These are phyloP conservation scores for Beta corolliflora DNA, from an alignment of 179 eudicot genomes.

Conservation along the genomic window DNA sequence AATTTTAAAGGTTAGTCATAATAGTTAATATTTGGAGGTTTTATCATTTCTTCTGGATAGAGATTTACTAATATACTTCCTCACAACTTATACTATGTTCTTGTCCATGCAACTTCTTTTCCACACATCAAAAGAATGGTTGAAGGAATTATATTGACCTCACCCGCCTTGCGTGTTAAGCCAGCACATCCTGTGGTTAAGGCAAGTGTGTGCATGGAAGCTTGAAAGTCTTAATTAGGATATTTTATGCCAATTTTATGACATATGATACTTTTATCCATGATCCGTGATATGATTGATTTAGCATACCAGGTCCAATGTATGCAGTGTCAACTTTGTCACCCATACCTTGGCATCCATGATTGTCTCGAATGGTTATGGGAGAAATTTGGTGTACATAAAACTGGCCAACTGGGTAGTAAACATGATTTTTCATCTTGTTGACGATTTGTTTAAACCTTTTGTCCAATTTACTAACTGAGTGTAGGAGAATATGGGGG, in stretches of 20 bases:
- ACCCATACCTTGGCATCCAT: slow-evolving; percentile 1
- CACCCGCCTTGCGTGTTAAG: slow-evolving; percentile 93
- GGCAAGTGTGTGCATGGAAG: slow-evolving; percentile 44
- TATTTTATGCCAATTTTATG: not conserved
- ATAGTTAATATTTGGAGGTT: no score
- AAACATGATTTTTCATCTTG: not conserved
- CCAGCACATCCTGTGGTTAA: slow-evolving; percentile 95
- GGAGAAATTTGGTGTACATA: not conserved
- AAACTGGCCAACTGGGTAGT: not conserved
- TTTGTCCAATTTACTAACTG: not conserved
- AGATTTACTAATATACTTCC: not conserved
- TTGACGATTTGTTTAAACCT: not conserved
- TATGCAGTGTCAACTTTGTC: not conserved
- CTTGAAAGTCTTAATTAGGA: not conserved
- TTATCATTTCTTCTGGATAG: not conserved
- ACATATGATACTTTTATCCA: not conserved
- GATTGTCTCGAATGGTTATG: not conserved
- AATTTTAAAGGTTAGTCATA: no score
- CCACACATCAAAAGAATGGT: slow-evolving; percentile 71
- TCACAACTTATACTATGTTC: not conserved
- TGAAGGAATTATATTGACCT: slow-evolving; percentile 89
- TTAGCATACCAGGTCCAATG: not conserved
- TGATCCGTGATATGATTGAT: not conserved
- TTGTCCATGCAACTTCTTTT: slow-evolving; percentile 67
- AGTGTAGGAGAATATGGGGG: not conserved